These are phyloP conservation scores for Ceratocystis destructans DNA, from an alignment of 2,329 filamentous ascomycete genomes.

Conservation along the genomic window DNA sequence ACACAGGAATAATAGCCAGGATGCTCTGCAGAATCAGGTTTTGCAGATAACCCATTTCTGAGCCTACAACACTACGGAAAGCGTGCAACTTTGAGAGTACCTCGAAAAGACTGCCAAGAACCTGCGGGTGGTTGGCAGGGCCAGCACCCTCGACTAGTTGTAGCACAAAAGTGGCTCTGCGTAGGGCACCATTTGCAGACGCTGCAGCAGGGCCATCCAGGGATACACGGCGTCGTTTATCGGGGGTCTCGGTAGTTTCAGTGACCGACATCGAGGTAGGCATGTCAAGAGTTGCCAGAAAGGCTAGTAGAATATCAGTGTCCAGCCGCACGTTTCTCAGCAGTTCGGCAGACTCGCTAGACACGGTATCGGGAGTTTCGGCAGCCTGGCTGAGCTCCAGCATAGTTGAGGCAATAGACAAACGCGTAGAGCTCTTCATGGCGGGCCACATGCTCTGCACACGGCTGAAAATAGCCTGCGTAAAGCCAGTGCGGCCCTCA, in stretches of 20 bases:
- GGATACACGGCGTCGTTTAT: conserved; percentile 54
- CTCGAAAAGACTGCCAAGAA: conserved; percentile 69
- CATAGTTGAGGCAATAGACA: conserved; percentile 46
- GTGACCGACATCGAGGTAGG: conserved; percentile 60
- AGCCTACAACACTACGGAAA: conserved; percentile 65
- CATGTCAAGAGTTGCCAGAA: conserved; percentile 61
- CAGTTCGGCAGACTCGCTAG: conserved; percentile 51
- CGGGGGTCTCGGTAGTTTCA: conserved; percentile 29
- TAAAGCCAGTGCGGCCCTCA: conserved; percentile 37
- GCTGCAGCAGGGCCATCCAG: conserved; percentile 14
- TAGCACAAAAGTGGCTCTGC: conserved; percentile 71
- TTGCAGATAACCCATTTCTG: conserved; percentile 81
- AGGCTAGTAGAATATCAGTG: conserved; percentile 54
- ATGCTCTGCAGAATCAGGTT: conserved; percentile 71
- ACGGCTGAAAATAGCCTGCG: conserved; percentile 52
- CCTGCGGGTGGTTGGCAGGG: conserved; percentile 58
- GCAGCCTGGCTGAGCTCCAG: conserved; percentile 45
- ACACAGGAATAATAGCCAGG: conserved; percentile 67
- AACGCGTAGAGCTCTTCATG: conserved; percentile 51
- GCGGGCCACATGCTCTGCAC: conserved; percentile 58
- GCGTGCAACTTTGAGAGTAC: conserved; percentile 77
- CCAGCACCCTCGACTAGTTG: conserved; percentile 75
- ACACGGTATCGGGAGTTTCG: conserved; percentile 23
- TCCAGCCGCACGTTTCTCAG: conserved; percentile 61
- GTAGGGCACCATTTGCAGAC: conserved; percentile 39